phyloP scores from a whole-genome alignment of 805 yeast genomes.

The Candida nonsorbophila region DNA sequence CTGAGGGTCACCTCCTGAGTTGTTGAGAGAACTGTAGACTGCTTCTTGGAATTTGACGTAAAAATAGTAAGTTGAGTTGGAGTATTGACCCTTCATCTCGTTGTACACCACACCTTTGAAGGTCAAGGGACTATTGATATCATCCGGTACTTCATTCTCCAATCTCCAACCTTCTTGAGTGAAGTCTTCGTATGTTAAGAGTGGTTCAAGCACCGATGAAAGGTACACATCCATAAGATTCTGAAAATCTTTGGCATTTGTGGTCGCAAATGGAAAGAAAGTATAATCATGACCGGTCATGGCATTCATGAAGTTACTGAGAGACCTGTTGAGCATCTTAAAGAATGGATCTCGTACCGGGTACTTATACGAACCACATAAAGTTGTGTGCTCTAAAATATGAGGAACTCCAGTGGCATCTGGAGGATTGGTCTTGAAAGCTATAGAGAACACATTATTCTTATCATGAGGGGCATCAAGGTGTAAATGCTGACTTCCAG shows the following conservation, averaged over 20 bases:
- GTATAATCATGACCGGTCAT: conserved; percentile 98
- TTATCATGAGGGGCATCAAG: conserved; percentile 72
- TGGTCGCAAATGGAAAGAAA: conserved; percentile 93
- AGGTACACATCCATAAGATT: conserved; percentile 85
- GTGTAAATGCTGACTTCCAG: conserved; percentile 82
- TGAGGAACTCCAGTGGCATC: conserved; percentile 95
- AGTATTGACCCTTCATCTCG: conserved; percentile 97
- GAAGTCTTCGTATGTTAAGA: conserved; percentile 75
- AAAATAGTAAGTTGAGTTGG: conserved; percentile 79
- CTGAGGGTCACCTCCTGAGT: conserved; percentile 92
- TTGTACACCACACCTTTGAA: conserved; percentile 97
- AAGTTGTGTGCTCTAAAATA: conserved; percentile 90
- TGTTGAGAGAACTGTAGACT: conserved; percentile 77
- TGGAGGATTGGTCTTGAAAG: conserved; percentile 92
- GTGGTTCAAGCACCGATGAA: conserved; percentile 81
- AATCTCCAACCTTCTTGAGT: conserved; percentile 97
- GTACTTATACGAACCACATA: conserved; percentile 87
- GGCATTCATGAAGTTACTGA: conserved; percentile 96
- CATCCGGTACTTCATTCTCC: conserved; percentile 61
- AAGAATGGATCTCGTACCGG: conserved; percentile 97
- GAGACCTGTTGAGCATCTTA: conserved; percentile 92
- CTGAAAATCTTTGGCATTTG: conserved; percentile 73
- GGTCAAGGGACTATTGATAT: conserved; percentile 53
- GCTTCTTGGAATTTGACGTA: conserved; percentile 81
- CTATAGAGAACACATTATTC: conserved; percentile 84